Base-by-base conservation (phyloP, 2,329 filamentous ascomycete species). In the Clonostachys sp. region DNA sequence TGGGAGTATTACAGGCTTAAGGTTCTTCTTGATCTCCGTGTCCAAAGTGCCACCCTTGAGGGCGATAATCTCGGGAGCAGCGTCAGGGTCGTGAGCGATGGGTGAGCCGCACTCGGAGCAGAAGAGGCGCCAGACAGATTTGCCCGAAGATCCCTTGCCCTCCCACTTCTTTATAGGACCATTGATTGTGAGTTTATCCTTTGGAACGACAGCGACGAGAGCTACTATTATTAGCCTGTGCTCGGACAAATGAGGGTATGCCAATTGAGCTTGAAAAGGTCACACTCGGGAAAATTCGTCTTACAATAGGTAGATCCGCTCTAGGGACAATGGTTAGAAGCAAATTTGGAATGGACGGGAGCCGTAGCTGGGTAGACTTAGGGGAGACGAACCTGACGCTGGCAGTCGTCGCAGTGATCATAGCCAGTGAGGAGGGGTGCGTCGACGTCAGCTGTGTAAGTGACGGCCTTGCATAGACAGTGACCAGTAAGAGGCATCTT, bases 351-450 rank as follows among this genome's bases (percentile, higher is more conserved):
- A 30, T 30, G 24, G n/a, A n/a, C n/a, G n/a, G n/a, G 24, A 30
- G 24, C 4, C 24, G 8, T 30, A 30, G 24, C 68, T 86, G 8
- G 24, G 24, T 24, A 24, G 24, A 24, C 24, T 7, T 24, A 24
- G 24, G 6, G 24, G 9, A 30, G 24, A 30, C 24, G 6, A 30
- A 30, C 24, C 24, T 30, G 83, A 60, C 83, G 81, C 68, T 87
- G 83, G 75, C 83, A 87, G 67, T 86, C 83, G 60, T 87, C 83
- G 59, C 83, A 87, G 72, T 87, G 83, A 61, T 87, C 85, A 63
- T 87, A 86, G 53, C 77, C 83, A 45, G 78, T 80, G 63, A 78
- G 41, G 47, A 78, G 59, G 46, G 76, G 75, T 44, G 65, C 68
- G 24, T 78, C 75, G 50, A 76, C 65, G 62, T 77, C 73, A 45